These are phyloP conservation scores for Xylaria sp. DNA, from an alignment of 2,329 filamentous ascomycete genomes.

Conservation along the genomic window DNA sequence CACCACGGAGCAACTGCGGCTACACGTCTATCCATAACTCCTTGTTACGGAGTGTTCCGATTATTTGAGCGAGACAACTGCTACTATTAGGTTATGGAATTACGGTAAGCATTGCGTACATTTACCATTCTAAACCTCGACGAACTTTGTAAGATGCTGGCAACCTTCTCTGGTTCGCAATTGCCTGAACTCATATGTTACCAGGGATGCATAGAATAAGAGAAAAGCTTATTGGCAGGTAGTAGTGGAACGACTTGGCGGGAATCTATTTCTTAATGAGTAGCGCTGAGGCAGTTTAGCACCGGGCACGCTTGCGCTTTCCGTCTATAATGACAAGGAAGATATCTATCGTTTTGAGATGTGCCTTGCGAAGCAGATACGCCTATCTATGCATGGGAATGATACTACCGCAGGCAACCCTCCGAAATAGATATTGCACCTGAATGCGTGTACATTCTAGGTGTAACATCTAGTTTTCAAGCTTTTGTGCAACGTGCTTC, in stretches of 20 bases:
- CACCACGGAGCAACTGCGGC: not conserved
- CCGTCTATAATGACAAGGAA: slow-evolving; percentile 3
- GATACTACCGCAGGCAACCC: not conserved
- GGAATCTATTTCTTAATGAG: not conserved
- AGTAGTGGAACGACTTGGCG: not conserved
- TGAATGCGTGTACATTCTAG: not conserved
- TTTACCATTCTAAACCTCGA: not conserved
- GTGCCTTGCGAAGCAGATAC: not conserved
- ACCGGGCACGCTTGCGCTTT: not conserved
- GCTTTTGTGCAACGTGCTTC: not conserved
- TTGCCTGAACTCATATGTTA: too few relatives aligned
- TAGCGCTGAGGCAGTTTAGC: not conserved
- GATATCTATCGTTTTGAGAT: slow-evolving; percentile 8
- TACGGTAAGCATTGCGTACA: not conserved
- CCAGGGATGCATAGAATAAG: not conserved
- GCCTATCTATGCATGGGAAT: not conserved
- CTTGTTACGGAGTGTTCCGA: too few relatives aligned
- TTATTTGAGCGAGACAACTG: too few relatives aligned
- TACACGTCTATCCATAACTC: too few relatives aligned
- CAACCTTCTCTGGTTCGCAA: too few relatives aligned
- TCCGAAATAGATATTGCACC: not conserved
- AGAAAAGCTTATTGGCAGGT: not conserved
- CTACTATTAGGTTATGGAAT: too few relatives aligned
- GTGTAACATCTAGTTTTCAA: not conserved
- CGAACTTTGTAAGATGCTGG: too few relatives aligned